Evolutionary conservation across 352 stramenopile genomes (phyloP).

Genomic region (Globisporangium echinulatum): DNA sequence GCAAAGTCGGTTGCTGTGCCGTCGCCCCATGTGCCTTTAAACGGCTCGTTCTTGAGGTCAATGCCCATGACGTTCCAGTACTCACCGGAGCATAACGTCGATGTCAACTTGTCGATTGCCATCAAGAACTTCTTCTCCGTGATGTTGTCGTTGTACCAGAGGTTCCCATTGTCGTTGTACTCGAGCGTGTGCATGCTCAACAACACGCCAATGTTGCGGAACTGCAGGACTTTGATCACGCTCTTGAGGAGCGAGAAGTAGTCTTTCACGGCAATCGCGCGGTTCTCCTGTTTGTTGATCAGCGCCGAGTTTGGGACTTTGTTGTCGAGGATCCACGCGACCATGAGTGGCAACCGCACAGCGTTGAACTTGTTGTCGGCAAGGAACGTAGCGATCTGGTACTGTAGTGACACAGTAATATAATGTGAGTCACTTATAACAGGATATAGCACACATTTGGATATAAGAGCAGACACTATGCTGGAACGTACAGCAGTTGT

Average conservation of each 20-base stretch:
- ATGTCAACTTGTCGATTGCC: constrained; percentile 26
- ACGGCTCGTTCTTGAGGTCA: constrained; percentile 38
- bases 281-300: constrained; percentile 54
- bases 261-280: constrained; percentile 44
- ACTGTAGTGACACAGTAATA: constrained; percentile 13
- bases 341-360: constrained; percentile 64
- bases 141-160: constrained; percentile 35
- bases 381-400: constrained; percentile 68
- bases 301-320: constrained; percentile 33
- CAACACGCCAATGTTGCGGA: constrained; percentile 51
- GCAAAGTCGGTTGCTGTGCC: constrained; percentile 21
- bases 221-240: constrained; percentile 45
- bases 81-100: constrained; percentile 19
- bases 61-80: constrained; percentile 38
- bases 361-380: constrained; percentile 73
- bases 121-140: constrained; percentile 31
- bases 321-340: constrained; percentile 51
- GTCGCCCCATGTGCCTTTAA: constrained; percentile 25
- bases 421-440: neutral
- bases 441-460: neutral
- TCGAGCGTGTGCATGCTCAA: constrained; percentile 60
- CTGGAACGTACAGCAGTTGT: constrained; percentile 39
- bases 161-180: constrained; percentile 25
- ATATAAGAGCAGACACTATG: neutral
- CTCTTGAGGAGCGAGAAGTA: constrained; percentile 46